These are phyloP conservation scores for Sclerotinia glacialis DNA, from an alignment of 2,329 filamentous ascomycete species.

Conservation along the genomic window DNA sequence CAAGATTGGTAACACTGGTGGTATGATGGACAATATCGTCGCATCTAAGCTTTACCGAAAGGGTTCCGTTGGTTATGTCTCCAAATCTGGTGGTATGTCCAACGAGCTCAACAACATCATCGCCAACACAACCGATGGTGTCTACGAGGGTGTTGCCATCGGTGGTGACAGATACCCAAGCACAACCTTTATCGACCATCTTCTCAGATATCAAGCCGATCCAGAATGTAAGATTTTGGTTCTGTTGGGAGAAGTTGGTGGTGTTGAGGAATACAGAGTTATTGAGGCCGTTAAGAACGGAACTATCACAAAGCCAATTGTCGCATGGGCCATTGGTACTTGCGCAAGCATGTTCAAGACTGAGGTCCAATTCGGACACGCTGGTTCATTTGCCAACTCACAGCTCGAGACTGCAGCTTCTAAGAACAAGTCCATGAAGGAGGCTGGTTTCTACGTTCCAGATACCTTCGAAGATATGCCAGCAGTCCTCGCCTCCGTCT, in stretches of 20 bases:
- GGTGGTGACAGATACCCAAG: conserved; percentile 98
- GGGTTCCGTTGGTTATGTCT: conserved; percentile 97
- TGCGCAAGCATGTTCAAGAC: conserved; percentile 99
- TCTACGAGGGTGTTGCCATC: conserved; percentile 98
- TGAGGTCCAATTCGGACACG: conserved; percentile 98
- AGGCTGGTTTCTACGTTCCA: conserved; percentile 91
- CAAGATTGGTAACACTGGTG: conserved; percentile 99
- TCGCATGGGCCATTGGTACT: conserved; percentile 98
- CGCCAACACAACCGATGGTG: conserved; percentile 91
- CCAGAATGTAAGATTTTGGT: conserved; percentile 97
- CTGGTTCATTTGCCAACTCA: conserved; percentile 98
- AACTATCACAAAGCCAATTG: conserved; percentile 94
- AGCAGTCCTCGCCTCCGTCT: conserved; percentile 70
- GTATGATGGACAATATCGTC: conserved; percentile 99
- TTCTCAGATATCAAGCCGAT: conserved; percentile 93
- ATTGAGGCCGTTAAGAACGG: conserved; percentile 97
- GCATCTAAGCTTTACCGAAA: conserved; percentile 99
- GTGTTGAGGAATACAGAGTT: conserved; percentile 99
- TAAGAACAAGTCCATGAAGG: conserved; percentile 97
- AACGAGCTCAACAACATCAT: conserved; percentile 99
- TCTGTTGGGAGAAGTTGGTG: conserved; percentile 95
- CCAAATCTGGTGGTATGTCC: conserved; percentile 99
- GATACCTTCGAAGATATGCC: conserved; percentile 97
- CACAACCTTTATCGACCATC: conserved; percentile 98
- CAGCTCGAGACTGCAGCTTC: conserved; percentile 93